Evolutionary conservation across 2,329 filamentous ascomycete species (phyloP).

Genomic region (Alternaria triticina): DNA sequence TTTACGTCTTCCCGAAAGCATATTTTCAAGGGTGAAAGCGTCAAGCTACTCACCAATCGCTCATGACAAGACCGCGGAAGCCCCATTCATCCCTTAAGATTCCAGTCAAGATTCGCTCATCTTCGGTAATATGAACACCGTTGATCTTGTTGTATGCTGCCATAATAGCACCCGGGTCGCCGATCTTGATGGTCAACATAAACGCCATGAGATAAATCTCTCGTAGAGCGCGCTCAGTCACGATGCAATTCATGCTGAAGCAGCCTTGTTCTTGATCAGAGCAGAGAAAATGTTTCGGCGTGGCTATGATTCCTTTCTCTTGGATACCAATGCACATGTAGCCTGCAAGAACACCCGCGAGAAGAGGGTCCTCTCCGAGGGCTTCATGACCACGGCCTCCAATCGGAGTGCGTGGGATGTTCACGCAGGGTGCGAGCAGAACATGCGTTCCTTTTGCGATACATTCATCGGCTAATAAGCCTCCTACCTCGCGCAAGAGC

Average conservation of each 20-base stretch:
- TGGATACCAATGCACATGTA: constrained; percentile 53
- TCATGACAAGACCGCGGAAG: constrained; percentile 50
- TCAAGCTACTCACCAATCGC: constrained; percentile 22
- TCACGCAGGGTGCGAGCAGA: constrained; percentile 31
- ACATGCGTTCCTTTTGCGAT: constrained; percentile 21
- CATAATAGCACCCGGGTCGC: constrained; percentile 18
- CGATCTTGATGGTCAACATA: constrained; percentile 69
- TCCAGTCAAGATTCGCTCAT: constrained; percentile 47
- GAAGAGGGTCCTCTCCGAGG: constrained; percentile 7
- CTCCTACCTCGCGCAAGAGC: constrained; percentile 4
- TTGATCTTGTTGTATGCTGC: not conserved
- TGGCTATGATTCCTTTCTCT: constrained; percentile 32
- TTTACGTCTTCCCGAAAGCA: not conserved
- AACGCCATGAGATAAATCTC: constrained; percentile 63
- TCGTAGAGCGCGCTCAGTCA: constrained; percentile 66
- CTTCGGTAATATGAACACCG: not conserved
- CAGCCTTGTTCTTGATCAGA: constrained; percentile 71
- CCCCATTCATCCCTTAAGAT: constrained; percentile 53
- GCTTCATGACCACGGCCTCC: constrained; percentile 10
- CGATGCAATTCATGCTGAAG: constrained; percentile 63
- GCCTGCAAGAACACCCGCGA: constrained; percentile 2
- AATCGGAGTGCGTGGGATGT: constrained; percentile 14
- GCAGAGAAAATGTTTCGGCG: constrained; percentile 68
- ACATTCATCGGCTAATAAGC: constrained; percentile 2
- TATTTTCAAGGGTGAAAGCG: not conserved